Evolutionary conservation across 2,329 filamentous ascomycete genomes (phyloP).

Genomic region (Alternaria hordeiaustralica): DNA sequence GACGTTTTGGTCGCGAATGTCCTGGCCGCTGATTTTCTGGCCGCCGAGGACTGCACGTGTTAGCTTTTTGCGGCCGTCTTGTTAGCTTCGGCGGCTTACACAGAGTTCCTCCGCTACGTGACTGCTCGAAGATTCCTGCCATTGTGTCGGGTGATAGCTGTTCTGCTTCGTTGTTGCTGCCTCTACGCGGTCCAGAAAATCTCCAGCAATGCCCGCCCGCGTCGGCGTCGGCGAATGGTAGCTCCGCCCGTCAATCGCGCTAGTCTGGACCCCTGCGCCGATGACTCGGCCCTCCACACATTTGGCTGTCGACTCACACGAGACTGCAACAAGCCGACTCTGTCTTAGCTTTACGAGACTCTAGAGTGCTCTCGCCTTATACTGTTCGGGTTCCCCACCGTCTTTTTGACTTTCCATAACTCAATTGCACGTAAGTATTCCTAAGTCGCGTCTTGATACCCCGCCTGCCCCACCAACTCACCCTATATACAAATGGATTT

Average conservation of each 20-base stretch:
- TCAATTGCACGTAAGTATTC: slow-evolving; percentile 7
- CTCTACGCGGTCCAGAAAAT: slow-evolving; percentile 39
- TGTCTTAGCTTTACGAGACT: slow-evolving; percentile 2
- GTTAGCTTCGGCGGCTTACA: slow-evolving; percentile 60
- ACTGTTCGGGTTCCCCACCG: not conserved
- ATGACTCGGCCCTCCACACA: slow-evolving; percentile 41
- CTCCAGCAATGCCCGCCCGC: slow-evolving; percentile 23
- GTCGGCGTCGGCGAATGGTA: slow-evolving; percentile 27
- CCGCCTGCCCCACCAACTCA: slow-evolving; percentile 42
- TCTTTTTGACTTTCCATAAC: not conserved
- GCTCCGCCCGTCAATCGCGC: slow-evolving; percentile 25
- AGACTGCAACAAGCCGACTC: slow-evolving; percentile 27
- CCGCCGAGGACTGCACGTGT: slow-evolving; percentile 77
- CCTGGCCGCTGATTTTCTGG: slow-evolving; percentile 94
- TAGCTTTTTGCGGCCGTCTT: slow-evolving; percentile 20
- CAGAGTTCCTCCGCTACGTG: slow-evolving; percentile 88
- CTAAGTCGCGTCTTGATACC: slow-evolving; percentile 22
- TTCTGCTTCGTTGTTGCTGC: slow-evolving; percentile 38
- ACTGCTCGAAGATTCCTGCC: slow-evolving; percentile 96
- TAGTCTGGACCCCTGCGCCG: slow-evolving; percentile 26
- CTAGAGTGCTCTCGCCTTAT: slow-evolving; percentile 14
- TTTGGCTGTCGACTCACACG: slow-evolving; percentile 32
- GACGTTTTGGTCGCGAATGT: slow-evolving; percentile 98
- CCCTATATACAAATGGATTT: not conserved
- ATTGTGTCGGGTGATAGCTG: slow-evolving; percentile 60